Conservation (phyloP, 1,139 yeast genomes). For the Yamadazyma trypodendri region DNA sequence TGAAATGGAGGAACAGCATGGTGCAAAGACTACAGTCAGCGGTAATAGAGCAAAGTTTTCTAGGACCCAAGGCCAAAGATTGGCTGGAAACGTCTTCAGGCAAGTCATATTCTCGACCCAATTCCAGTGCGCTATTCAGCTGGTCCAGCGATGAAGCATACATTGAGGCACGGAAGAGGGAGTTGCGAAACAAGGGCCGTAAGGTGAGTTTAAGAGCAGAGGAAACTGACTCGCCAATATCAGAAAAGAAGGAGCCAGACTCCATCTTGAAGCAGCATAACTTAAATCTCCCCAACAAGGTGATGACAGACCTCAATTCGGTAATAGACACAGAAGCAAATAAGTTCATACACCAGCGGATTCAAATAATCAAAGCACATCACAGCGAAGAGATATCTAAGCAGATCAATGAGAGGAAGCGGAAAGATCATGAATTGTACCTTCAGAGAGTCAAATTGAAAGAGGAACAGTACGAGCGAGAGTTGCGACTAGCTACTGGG, state of each 20-base stretch:
- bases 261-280: constrained; percentile 6
- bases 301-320: constrained; percentile 25
- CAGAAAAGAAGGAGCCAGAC: background rate
- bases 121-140: constrained; percentile 38
- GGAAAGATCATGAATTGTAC: constrained; percentile 41
- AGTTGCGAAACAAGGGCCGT: constrained; percentile 17
- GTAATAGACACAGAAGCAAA: constrained; percentile 39
- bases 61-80: constrained; percentile 16
- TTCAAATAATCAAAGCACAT: constrained; percentile 38
- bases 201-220: background rate
- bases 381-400: constrained; percentile 39
- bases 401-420: constrained; percentile 41
- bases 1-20: constrained; percentile 30
- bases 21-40: constrained; percentile 28
- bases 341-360: constrained; percentile 38
- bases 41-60: constrained; percentile 30
- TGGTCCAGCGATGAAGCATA: constrained; percentile 49
- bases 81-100: constrained; percentile 4
- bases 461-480: constrained; percentile 43
- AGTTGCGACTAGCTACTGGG: constrained; percentile 26
- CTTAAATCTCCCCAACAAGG: constrained; percentile 18
- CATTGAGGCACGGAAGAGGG: constrained; percentile 32
- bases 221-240: background rate
- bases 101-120: constrained; percentile 12
- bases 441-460: constrained; percentile 34